These are phyloP conservation scores for Klebsormidium nitens DNA, from an alignment of 139 green algal genomes.

Conservation along the genomic window DNA sequence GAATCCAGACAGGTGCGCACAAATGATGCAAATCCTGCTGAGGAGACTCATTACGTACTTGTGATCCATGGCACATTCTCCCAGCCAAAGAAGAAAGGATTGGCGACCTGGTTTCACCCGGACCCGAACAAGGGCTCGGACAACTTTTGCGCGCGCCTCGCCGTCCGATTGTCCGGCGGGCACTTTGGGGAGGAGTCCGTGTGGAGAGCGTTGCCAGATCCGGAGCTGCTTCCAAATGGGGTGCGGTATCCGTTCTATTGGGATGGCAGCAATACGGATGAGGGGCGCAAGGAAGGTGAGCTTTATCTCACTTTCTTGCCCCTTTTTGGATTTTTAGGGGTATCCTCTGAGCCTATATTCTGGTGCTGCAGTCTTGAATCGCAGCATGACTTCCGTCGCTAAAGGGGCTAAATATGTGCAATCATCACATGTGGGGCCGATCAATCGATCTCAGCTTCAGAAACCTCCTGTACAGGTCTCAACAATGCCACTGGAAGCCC, in stretches of 20 bases:
- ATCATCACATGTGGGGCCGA: too few species aligned
- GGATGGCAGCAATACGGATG: slow-evolving; percentile 23
- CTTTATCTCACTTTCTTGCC: too few species aligned
- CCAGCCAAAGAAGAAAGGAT: neutral
- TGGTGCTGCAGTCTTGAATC: too few species aligned
- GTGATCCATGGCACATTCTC: slow-evolving; percentile 25
- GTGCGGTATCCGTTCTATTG: slow-evolving; percentile 26
- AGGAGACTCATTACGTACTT: slow-evolving; percentile 22
- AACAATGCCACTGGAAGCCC: too few species aligned
- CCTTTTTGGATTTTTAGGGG: too few species aligned
- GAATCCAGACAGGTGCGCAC: too few species aligned
- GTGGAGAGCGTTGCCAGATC: slow-evolving; percentile 5
- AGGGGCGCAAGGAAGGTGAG: neutral
- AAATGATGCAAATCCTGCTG: too few species aligned
- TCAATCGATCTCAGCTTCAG: too few species aligned
- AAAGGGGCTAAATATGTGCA: too few species aligned
- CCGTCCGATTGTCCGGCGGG: neutral
- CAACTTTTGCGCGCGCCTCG: slow-evolving; percentile 15
- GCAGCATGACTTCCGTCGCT: too few species aligned
- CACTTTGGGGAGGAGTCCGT: slow-evolving; percentile 9
- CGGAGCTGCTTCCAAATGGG: neutral
- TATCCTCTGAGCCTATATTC: too few species aligned
- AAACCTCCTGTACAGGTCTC: too few species aligned
- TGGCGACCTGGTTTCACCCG: slow-evolving; percentile 16
- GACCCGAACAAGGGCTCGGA: neutral